These are phyloP conservation scores for Agrocybe chaxingu DNA, from an alignment of 768 basidiomycete species.

Conservation along the genomic window DNA sequence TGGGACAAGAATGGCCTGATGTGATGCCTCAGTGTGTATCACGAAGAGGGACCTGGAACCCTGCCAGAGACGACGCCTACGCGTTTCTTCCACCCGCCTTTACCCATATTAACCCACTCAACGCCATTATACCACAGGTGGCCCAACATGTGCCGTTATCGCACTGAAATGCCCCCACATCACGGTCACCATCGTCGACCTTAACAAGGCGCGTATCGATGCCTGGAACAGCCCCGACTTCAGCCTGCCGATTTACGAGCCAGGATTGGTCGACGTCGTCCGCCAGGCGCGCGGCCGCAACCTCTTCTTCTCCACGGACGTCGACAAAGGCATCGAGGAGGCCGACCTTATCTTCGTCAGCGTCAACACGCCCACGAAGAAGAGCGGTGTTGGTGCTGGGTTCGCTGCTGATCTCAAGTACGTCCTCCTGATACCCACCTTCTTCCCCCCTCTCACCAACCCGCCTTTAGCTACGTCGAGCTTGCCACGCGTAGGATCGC, in stretches of 20 bases:
- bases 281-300: conserved; percentile 86
- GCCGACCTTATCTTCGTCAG: conserved; percentile 98
- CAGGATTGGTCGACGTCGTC: conserved; percentile 91
- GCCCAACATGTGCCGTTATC: conserved; percentile 94
- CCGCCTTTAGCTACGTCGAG: conserved; percentile 80
- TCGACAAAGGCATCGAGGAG: conserved; percentile 88
- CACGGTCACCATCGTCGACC: conserved; percentile 94
- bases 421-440: too few species aligned
- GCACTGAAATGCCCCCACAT: conserved; percentile 92
- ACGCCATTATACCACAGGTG: conserved; percentile 47
- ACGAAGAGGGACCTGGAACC: too few species aligned
- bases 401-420: conserved; percentile 99
- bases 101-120: conserved; percentile 6
- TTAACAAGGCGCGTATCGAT: conserved; percentile 91
- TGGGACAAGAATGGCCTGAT: too few species aligned
- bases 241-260: conserved; percentile 94
- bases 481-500: conserved; percentile 96
- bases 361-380: conserved; percentile 99
- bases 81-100: neutral
- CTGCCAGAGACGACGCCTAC: too few species aligned
- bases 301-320: conserved; percentile 95
- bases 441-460: conserved; percentile 1
- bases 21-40: too few species aligned
- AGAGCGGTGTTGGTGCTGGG: conserved; percentile 94
- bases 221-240: conserved; percentile 94